Conservation (phyloP, 495 filamentous ascomycete species). For the Penicillium steckii region DNA sequence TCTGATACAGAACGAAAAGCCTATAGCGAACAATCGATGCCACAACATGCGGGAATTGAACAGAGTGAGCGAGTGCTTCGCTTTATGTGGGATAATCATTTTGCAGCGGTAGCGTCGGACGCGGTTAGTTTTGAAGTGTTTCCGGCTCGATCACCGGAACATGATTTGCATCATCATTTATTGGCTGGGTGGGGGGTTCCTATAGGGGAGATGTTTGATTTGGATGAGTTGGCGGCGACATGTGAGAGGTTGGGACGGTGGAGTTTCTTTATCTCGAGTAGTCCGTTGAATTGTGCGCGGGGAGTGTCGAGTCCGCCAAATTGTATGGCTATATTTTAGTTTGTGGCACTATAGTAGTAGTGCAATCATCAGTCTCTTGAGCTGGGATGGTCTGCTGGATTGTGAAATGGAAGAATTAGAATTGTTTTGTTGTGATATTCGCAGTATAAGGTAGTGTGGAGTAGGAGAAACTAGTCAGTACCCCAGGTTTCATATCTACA, state of each 20-base stretch:
- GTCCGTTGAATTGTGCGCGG: constrained; percentile 53
- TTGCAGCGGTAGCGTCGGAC: constrained; percentile 64
- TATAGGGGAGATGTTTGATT: constrained; percentile 66
- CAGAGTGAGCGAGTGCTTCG: constrained; percentile 65
- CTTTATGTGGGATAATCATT: constrained; percentile 70
- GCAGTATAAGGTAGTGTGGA: too few species aligned
- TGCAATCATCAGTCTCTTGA: too few species aligned
- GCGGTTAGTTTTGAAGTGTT: constrained; percentile 66
- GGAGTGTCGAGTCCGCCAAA: constrained; percentile 49
- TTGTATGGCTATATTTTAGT: constrained; percentile 49
- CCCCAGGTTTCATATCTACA: too few species aligned
- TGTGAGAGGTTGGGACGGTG: constrained; percentile 58
- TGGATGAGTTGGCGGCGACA: constrained; percentile 52
- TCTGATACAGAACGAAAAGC: constrained; percentile 33
- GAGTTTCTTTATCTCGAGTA: constrained; percentile 70
- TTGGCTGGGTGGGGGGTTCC: constrained; percentile 66
- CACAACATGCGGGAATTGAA: constrained; percentile 57
- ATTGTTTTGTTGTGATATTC: too few species aligned
- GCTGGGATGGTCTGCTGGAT: too few species aligned
- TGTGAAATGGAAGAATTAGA: too few species aligned
- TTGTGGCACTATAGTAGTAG: too few species aligned
- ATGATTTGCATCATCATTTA: constrained; percentile 63
- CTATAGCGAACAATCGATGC: constrained; percentile 40
- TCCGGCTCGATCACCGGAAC: constrained; percentile 50
- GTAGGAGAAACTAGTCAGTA: too few species aligned